phyloP scores from a whole-genome alignment of 192 early-diverging fungal species.

The Fimicolochytrium jonesii region DNA sequence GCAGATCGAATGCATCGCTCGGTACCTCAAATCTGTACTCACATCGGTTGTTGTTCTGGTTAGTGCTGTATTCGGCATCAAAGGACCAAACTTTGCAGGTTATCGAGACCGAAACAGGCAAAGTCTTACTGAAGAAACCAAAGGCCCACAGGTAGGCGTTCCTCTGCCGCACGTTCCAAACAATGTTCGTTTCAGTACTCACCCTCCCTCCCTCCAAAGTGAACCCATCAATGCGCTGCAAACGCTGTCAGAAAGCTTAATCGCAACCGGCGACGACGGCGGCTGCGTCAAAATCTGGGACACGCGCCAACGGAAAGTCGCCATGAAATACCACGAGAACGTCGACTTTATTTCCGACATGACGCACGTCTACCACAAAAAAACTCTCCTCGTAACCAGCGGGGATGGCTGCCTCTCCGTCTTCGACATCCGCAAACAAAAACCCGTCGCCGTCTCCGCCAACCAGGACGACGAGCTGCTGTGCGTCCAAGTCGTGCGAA shows the following conservation, averaged over 20 bases:
- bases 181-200: neutral
- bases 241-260: conserved; percentile 64
- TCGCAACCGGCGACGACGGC: conserved; percentile 92
- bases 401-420: conserved; percentile 89
- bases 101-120: conserved; percentile 72
- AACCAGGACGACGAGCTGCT: conserved; percentile 95
- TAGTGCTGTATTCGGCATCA: conserved; percentile 75
- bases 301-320: conserved; percentile 66
- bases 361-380: conserved; percentile 62
- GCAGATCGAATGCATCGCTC: too few species aligned
- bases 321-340: conserved; percentile 78
- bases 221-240: conserved; percentile 77
- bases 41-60: too few species aligned
- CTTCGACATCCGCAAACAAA: conserved; percentile 85
- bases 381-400: conserved; percentile 76
- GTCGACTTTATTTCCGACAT: conserved; percentile 92
- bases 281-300: conserved; percentile 97
- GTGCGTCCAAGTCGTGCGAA: conserved; percentile 69
- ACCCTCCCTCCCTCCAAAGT: conserved; percentile 28
- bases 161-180: neutral
- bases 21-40: too few species aligned
- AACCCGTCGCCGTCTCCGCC: conserved; percentile 81
- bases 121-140: conserved; percentile 61
- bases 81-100: conserved; percentile 81
- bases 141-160: conserved; percentile 78